Evolutionary conservation across 2,329 filamentous ascomycete genomes (phyloP).

Genomic region (Pyricularia grisea): DNA sequence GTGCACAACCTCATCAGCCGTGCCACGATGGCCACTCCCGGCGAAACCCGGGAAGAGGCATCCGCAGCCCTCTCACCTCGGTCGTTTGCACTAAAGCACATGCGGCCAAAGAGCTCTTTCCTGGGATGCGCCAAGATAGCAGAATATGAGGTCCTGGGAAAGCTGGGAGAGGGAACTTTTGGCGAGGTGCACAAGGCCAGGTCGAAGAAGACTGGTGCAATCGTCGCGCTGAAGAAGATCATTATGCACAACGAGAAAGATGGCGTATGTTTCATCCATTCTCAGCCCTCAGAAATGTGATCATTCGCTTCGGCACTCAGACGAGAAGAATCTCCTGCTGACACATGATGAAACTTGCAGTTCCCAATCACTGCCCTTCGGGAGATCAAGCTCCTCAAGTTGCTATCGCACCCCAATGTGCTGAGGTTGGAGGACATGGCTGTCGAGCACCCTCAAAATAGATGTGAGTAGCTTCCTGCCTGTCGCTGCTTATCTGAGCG

Average conservation of each 20-base stretch:
- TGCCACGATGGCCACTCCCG: not conserved
- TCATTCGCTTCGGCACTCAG: slow-evolving; percentile 4
- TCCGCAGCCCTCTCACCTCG: slow-evolving; percentile 34
- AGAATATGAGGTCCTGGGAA: slow-evolving; percentile 71
- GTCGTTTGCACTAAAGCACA: slow-evolving; percentile 46
- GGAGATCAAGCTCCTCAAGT: slow-evolving; percentile 95
- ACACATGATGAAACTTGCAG: slow-evolving; percentile 23
- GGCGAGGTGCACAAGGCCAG: slow-evolving; percentile 92
- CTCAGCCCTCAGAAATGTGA: not conserved
- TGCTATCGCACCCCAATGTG: slow-evolving; percentile 85
- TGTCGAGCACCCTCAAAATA: slow-evolving; percentile 63
- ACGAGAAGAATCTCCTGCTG: slow-evolving; percentile 1
- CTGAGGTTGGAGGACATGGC: slow-evolving; percentile 91
- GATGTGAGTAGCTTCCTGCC: slow-evolving; percentile 33
- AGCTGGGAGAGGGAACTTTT: slow-evolving; percentile 92
- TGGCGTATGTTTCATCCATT: slow-evolving; percentile 47
- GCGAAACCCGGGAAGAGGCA: slow-evolving; percentile 4
- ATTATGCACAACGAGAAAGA: slow-evolving; percentile 99
- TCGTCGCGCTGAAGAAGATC: slow-evolving; percentile 95
- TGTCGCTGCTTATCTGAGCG: slow-evolving; percentile 7
- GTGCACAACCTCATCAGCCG: not conserved
- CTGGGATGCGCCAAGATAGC: slow-evolving; percentile 74
- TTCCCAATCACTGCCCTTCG: slow-evolving; percentile 97
- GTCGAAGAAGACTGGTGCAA: slow-evolving; percentile 61
- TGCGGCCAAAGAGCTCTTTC: slow-evolving; percentile 54